These are phyloP conservation scores for Tolypocladium ovalisporum DNA, from an alignment of 2,329 filamentous ascomycete genomes.

Conservation along the genomic window DNA sequence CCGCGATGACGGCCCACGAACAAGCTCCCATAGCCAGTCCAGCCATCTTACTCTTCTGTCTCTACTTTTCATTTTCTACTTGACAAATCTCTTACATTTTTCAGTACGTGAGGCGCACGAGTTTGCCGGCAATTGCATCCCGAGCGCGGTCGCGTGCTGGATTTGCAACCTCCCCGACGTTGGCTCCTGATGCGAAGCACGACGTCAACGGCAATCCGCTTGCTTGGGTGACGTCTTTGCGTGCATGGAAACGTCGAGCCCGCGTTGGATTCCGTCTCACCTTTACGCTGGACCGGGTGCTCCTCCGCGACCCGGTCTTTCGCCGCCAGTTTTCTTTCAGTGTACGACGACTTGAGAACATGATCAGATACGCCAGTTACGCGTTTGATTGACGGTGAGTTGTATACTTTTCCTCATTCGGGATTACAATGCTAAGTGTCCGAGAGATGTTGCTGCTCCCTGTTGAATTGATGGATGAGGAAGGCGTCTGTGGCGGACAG, in stretches of 20 bases:
- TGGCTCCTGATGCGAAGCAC: neutral
- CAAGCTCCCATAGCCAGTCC: neutral
- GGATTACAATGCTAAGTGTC: neutral
- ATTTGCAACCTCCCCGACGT: neutral
- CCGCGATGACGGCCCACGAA: neutral
- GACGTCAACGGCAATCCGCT: neutral
- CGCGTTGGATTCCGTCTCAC: neutral
- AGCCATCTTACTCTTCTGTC: neutral
- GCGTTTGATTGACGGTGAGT: neutral
- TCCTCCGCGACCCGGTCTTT: neutral
- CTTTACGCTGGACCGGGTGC: neutral
- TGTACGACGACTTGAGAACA: neutral
- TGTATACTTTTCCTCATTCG: neutral
- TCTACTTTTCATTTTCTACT: neutral
- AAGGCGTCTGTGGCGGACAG: neutral
- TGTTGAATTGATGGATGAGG: neutral
- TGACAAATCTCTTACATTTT: fast-evolving
- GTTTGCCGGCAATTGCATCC: neutral
- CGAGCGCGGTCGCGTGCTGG: neutral
- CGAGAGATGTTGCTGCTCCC: neutral
- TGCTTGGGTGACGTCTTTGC: neutral
- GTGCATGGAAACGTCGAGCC: neutral
- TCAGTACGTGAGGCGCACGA: neutral
- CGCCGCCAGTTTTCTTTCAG: neutral
- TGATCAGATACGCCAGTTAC: neutral